Percentiles rank a stretch among this genome's conserved stretches.
Conservation (phyloP, 805 yeast genomes). For the Metschnikowia arizonensis region DNA sequence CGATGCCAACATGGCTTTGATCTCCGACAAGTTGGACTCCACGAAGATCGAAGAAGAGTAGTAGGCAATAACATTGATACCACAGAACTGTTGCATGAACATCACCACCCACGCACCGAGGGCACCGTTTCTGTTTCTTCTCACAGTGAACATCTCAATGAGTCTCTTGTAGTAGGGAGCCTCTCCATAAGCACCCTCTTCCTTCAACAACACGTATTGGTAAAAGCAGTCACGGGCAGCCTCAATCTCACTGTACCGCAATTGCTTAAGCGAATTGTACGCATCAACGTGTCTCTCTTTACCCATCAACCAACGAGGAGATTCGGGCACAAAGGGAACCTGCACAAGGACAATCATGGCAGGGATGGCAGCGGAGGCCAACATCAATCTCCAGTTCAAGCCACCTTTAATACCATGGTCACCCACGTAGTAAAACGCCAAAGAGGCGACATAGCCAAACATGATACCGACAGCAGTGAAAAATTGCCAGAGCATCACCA, state of each 20-base stretch:
- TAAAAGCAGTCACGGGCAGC: constrained; percentile 67
- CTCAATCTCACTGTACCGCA: constrained; percentile 45
- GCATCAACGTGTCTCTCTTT: constrained; percentile 49
- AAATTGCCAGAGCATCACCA: constrained; percentile 70
- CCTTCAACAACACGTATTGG: constrained; percentile 53
- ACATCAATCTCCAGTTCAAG: constrained; percentile 60
- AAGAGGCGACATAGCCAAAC: constrained; percentile 58
- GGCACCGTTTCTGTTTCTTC: constrained; percentile 82
- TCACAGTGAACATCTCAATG: constrained; percentile 58
- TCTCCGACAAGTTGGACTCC: constrained; percentile 59
- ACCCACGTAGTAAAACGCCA: constrained; percentile 56
- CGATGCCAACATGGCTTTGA: constrained; percentile 68
- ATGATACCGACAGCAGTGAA: constrained; percentile 73
- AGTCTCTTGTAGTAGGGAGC: constrained; percentile 44
- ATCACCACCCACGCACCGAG: constrained; percentile 77
- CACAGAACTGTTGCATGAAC: constrained; percentile 91
- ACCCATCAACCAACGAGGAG: constrained; percentile 66
- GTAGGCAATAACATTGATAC: constrained; percentile 83
- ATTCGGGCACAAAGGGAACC: constrained; percentile 60
- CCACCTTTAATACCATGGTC: constrained; percentile 42
- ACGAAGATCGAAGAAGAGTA: constrained; percentile 75
- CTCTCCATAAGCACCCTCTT: constrained; percentile 51
- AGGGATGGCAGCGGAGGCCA: constrained; percentile 56
- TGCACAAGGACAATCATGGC: constrained; percentile 49
- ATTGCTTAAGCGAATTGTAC: constrained; percentile 41